Conservation (phyloP, 1,284 basidiomycete species). For the Serendipita sp. region DNA sequence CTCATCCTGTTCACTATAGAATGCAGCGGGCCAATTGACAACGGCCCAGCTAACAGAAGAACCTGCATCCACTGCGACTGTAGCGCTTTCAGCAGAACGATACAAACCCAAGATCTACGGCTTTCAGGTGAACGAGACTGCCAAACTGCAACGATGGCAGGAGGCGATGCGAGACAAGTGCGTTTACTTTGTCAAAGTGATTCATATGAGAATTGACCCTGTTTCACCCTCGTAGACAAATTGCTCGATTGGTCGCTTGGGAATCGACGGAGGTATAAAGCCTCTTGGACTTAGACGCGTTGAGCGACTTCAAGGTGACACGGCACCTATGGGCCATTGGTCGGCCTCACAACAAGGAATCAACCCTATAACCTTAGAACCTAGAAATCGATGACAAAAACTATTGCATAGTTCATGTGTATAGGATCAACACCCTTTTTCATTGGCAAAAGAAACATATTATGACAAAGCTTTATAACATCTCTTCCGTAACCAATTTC, state of each 20-base stretch:
- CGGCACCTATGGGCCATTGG: no score
- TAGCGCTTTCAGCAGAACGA: constrained; percentile 75
- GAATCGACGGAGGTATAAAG: no score
- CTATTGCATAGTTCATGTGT: no score
- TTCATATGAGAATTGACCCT: not conserved
- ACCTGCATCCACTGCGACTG: constrained; percentile 48
- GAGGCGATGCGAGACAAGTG: constrained; percentile 74
- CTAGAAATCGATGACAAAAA: no score
- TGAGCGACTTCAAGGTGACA: no score
- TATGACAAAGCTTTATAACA: no score
- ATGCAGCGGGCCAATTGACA: constrained; percentile 12
- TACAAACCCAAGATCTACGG: constrained; percentile 88
- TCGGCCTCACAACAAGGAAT: no score
- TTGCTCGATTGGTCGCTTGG: no score
- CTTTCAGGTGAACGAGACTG: constrained; percentile 84
- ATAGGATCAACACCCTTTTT: no score
- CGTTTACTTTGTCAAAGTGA: not conserved
- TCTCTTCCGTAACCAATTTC: not conserved
- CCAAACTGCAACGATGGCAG: constrained; percentile 88
- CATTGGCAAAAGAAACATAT: no score
- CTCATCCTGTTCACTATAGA: constrained; percentile 13
- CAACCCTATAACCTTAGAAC: no score
- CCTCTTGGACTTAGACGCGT: no score
- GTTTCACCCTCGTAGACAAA: not conserved
- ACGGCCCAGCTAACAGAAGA: constrained; percentile 15